Evolutionary conservation across 371 early-diverging fungal species (phyloP), one percentile per base, ranked within the genome.

Genomic region (Rhizopus stolonifer): DNA sequence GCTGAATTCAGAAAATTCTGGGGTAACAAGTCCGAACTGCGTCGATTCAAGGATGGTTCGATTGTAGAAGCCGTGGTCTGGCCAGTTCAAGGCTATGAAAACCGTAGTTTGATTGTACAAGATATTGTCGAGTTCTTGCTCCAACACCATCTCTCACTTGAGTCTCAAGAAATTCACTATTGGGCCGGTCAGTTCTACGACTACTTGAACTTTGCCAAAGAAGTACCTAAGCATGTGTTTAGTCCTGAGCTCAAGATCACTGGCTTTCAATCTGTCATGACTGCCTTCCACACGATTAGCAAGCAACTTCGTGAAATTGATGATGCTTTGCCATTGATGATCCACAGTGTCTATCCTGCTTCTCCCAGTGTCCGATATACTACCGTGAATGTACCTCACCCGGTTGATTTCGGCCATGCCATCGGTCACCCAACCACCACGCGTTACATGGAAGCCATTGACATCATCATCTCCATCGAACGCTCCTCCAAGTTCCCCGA

Each of bases 31-130:
- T 80, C 92, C 2, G 92, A 93, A 53, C 60, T 91, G 15, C 82
- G 95, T 51, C 86, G 94, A 13, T 95, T 94, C 79, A 84, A 90
- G 57, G 92, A 95, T 60, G 94, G 94, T 25, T 83, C 84, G 40
- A 91, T 94, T 64, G 48, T 81, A 4, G 89, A 92, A 62, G 82
- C 85, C 72, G 93, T 92, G 13, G 88, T 93, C 0, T 94, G 88
- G 86, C 76, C 86, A 54, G 68, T 73, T 6, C 80, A 81, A 49
- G 87, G 88, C n/a, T 81, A 82, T 14, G 83, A 92, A 46, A 80
- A 81, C 25, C 82, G 91, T 9, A 78, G 83, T n/a, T 54, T 84
- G 49, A 88, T 96, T 60, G 84, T 95, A 13, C 82, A 84, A 18
- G 81, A 84, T 52, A 93, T 94, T 85, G 83, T 90, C 1, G 67